Evolutionary conservation across 805 yeast species (phyloP), one percentile per base, ranked within the genome.

Genomic region (Yamadazyma ubonensis): DNA sequence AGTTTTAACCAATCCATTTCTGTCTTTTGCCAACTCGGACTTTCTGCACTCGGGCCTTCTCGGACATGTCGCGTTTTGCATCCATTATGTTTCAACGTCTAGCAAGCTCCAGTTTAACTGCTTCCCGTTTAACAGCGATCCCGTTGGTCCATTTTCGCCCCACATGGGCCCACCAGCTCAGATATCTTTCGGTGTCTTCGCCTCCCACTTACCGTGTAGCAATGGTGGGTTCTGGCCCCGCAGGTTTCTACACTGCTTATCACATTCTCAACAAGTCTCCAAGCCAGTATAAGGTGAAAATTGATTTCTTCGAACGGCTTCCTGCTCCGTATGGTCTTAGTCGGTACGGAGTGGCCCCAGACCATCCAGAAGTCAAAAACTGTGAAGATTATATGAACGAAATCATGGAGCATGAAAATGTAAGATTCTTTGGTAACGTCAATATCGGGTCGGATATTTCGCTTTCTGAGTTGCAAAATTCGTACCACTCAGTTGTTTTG

Each of bases 301-400:
- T 90, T 3, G 93, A 87, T 44, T 71, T 91, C 60, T 89, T 81
- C 67, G 99, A 93, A 54, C 74, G 78, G 46, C 65, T 81, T 18
- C 96, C 97, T 0, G 81, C 89, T 5, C 99, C 99, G 0, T 91
- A 75, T 65, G 99, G 99, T 0, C 70, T 93, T 23, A 81, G 90
- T 29, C 65, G 99, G 25, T 90, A 77, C 57, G 99, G 99, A 1
- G 98, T 93, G n/a, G 97, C 99, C 0, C 99, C 99, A 2, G 99
- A 93, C 62, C 97, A 93, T 61, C 96, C 96, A 0, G 98, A 93
- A 54, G 98, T 93, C 22, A 91, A 90, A 58, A 81, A 81, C 44
- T 85, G 93, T 52, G 68, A 82, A 58, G 84, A 84, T 14, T 81
- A 89, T 38, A 83, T 93, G 55, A 74, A 72, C 7, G 80, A 81